phyloP scores from a whole-genome alignment of 2,329 filamentous ascomycete genomes.

The Sclerotiophoma versabilis region DNA sequence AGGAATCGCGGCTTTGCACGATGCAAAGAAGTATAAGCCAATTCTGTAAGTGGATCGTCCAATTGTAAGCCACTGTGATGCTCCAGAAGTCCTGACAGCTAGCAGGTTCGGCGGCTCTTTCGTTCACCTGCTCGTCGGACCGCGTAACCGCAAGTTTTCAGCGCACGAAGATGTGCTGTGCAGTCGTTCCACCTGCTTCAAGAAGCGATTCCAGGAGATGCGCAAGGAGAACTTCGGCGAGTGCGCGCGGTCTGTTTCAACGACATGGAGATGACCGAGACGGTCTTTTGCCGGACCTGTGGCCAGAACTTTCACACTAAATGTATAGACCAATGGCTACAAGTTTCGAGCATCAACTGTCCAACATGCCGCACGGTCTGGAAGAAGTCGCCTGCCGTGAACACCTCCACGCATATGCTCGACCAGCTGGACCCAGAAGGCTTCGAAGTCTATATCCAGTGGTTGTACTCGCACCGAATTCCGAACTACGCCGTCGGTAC shows the following conservation, averaged over 20 bases:
- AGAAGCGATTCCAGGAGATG: background rate
- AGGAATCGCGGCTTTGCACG: too few relatives aligned
- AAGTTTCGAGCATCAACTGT: background rate
- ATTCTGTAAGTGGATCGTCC: too few relatives aligned
- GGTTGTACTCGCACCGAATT: background rate
- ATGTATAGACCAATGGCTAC: background rate
- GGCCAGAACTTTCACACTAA: background rate
- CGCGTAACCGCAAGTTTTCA: background rate
- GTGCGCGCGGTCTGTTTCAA: background rate
- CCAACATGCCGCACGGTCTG: background rate
- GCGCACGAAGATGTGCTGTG: conserved; percentile 4
- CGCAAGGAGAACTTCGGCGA: background rate
- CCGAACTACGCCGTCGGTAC: background rate
- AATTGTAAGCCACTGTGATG: too few relatives aligned
- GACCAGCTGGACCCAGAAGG: conserved; percentile 4
- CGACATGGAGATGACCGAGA: background rate
- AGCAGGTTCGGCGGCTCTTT: background rate
- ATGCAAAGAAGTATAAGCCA: too few relatives aligned
- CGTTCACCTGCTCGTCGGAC: background rate
- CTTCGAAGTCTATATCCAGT: conserved; percentile 9
- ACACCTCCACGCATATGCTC: background rate
- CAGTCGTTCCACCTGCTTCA: background rate
- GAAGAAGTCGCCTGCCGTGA: background rate
- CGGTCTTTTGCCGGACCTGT: background rate
- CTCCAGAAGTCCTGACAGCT: too few relatives aligned